phyloP scores from a whole-genome alignment of 352 stramenopile species.

The Phytophthora citrophthora region DNA sequence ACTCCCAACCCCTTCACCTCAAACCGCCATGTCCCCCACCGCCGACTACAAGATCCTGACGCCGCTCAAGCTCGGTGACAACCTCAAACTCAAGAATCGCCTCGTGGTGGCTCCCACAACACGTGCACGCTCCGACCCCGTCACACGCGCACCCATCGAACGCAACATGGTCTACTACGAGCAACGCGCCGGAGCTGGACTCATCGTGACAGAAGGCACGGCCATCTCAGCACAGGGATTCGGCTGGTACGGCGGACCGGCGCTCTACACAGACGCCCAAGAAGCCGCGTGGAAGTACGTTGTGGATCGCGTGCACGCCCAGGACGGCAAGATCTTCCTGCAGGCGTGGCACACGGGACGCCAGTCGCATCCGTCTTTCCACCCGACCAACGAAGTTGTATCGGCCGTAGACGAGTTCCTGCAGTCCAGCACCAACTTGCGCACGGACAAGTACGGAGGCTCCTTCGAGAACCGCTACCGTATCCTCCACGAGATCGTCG shows the following conservation, averaged over 20 bases:
- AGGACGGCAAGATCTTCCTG: slow-evolving; percentile 3
- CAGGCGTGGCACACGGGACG: background rate
- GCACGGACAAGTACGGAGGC: slow-evolving; percentile 19
- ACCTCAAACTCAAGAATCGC: background rate
- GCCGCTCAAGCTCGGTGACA: background rate
- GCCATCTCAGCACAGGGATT: background rate
- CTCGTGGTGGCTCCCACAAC: background rate
- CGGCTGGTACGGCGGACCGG: background rate
- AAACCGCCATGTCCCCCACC: background rate
- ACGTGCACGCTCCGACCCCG: background rate
- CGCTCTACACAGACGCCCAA: background rate
- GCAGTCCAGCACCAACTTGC: slow-evolving; percentile 15
- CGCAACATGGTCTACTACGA: background rate
- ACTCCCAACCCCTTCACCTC: too few relatives aligned
- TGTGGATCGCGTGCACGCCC: background rate
- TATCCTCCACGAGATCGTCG: slow-evolving; percentile 8
- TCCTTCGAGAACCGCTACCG: slow-evolving; percentile 24
- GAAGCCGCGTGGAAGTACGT: slow-evolving; percentile 1
- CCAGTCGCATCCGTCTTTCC: background rate
- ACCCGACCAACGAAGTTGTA: background rate
- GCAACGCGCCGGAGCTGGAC: background rate
- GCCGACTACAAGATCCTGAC: background rate
- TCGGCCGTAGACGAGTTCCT: slow-evolving; percentile 16
- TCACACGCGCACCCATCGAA: background rate
- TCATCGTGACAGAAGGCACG: background rate